Conservation (phyloP, 441 rosid species). For the Arabidopsis lyrata region DNA sequence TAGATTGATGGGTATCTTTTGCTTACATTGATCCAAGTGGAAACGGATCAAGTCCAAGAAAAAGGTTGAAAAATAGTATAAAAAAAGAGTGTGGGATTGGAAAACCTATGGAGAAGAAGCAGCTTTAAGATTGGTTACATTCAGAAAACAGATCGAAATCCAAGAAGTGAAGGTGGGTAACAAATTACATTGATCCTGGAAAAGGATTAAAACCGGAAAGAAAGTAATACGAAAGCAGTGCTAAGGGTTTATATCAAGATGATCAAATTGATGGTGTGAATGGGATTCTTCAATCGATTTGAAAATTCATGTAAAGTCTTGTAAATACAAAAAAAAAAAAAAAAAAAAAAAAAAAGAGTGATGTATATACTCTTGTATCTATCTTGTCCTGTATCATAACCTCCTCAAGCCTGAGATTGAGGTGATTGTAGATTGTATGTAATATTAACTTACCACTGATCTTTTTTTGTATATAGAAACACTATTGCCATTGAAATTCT, state of each 20-base stretch:
- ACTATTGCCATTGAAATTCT: slow-evolving; percentile 32
- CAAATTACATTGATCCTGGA: slow-evolving; percentile 13
- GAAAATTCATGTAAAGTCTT: slow-evolving; percentile 29
- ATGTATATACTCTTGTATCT: slow-evolving; percentile 30
- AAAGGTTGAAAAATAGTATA: neutral
- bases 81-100: neutral
- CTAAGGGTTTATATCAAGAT: slow-evolving; percentile 11
- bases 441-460: slow-evolving; percentile 33
- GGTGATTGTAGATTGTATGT: slow-evolving; percentile 39
- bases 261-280: slow-evolving; percentile 28
- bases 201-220: slow-evolving; percentile 21
- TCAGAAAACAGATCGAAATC: slow-evolving; percentile 19
- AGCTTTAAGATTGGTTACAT: slow-evolving; percentile 24
- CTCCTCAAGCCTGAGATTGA: slow-evolving; percentile 24
- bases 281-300: slow-evolving; percentile 21
- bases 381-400: slow-evolving; percentile 29
- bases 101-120: slow-evolving; percentile 34
- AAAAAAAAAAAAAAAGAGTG: slow-evolving; percentile 25
- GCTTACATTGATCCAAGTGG: slow-evolving; percentile 20
- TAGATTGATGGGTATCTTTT: slow-evolving; percentile 29
- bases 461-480: slow-evolving; percentile 37
- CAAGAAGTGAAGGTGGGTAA: slow-evolving; percentile 13
- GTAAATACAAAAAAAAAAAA: slow-evolving; percentile 40
- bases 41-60: slow-evolving; percentile 19
- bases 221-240: slow-evolving; percentile 2